phyloP scores from a whole-genome alignment of 2,329 filamentous ascomycete species.

The Apiospora pterosperma region DNA sequence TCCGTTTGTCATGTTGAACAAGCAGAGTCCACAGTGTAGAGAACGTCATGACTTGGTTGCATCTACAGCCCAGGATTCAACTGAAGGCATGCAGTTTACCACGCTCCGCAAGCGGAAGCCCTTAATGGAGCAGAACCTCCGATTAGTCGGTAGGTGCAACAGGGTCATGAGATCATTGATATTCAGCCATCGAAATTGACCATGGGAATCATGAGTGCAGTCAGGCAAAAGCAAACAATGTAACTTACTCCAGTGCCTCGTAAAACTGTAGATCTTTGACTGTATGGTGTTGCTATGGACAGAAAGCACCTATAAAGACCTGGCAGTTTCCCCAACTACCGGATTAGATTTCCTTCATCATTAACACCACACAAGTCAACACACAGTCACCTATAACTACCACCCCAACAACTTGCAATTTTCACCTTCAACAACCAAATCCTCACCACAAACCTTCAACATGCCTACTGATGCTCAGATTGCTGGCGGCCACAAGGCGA shows the following conservation, averaged over 20 bases:
- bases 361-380: not conserved
- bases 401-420: not conserved
- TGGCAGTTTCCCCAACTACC: not conserved
- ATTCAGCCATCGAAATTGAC: not conserved
- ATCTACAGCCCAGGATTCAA: too few species aligned
- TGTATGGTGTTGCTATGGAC: not conserved
- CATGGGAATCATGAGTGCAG: not conserved
- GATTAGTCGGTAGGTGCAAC: not conserved
- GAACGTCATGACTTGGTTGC: not conserved
- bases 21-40: not conserved
- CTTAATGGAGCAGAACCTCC: not conserved
- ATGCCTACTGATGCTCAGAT: slow-evolving; percentile 50
- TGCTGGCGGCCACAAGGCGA: slow-evolving; percentile 57
- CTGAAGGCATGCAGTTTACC: not conserved
- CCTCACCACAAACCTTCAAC: slow-evolving; percentile 18
- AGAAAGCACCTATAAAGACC: slow-evolving; percentile 3
- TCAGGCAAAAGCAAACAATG: slow-evolving; percentile 2
- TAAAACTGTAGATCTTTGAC: not conserved
- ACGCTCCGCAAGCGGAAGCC: not conserved
- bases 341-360: not conserved
- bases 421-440: not conserved
- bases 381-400: too few species aligned
- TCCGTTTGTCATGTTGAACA: not conserved
- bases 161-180: slow-evolving; percentile 6
- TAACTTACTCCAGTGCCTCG: not conserved